These are phyloP conservation scores for Letharia columbiana DNA, from an alignment of 495 filamentous ascomycete species.

Conservation along the genomic window DNA sequence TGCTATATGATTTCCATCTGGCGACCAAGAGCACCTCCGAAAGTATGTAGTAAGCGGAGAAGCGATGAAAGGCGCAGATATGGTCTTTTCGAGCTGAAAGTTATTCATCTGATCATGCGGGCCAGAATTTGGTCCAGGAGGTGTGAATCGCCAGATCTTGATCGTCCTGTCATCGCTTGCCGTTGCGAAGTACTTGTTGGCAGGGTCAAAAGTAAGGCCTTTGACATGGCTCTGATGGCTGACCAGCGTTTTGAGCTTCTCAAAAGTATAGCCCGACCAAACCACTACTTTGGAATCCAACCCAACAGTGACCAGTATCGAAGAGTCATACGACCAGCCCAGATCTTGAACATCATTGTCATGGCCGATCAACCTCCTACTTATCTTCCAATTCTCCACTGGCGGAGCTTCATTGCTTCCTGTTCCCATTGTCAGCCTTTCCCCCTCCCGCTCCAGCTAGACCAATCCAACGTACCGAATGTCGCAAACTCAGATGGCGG, in stretches of 20 bases:
- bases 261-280: conserved; percentile 96
- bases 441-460: not conserved
- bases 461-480: conserved; percentile 53
- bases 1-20: conserved; percentile 93
- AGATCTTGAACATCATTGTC: conserved; percentile 99
- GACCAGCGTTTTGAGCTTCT: conserved; percentile 87
- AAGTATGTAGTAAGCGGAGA: conserved; percentile 97
- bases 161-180: conserved; percentile 94
- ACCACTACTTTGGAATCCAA: conserved; percentile 96
- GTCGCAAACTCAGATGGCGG: conserved; percentile 62
- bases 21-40: conserved; percentile 90
- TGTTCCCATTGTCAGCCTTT: conserved; percentile 29
- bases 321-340: conserved; percentile 94
- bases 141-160: conserved; percentile 91
- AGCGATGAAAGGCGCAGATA: conserved; percentile 71
- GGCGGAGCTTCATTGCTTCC: conserved; percentile 87
- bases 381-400: conserved; percentile 94
- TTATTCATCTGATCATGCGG: conserved; percentile 92
- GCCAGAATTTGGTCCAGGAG: conserved; percentile 84
- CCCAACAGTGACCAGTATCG: conserved; percentile 89
- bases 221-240: conserved; percentile 96
- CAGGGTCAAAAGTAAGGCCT: conserved; percentile 95
- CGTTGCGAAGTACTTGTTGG: conserved; percentile 98
- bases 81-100: conserved; percentile 82
- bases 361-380: conserved; percentile 85